Evolutionary conservation across 495 filamentous ascomycete genomes (phyloP).

Genomic region (Massariosphaeria phaeospora): DNA sequence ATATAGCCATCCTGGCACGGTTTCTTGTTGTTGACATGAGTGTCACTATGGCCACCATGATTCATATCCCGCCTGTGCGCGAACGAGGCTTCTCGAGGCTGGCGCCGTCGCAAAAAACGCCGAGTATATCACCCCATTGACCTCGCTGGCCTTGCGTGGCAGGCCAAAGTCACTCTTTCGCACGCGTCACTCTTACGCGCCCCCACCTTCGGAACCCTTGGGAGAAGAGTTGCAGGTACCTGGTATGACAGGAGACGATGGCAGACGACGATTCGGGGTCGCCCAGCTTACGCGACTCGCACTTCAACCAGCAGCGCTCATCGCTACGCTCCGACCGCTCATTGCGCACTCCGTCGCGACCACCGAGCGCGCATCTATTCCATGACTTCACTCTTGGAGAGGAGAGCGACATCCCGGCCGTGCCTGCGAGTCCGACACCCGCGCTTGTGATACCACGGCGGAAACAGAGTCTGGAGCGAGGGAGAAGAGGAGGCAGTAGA

Average conservation of each 20-base stretch:
- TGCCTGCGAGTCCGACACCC: slow-evolving; percentile 1
- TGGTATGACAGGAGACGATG: slow-evolving; percentile 7
- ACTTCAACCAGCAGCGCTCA: slow-evolving; percentile 32
- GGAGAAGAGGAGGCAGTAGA: neutral
- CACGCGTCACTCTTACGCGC: too few species aligned
- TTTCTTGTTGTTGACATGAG: neutral
- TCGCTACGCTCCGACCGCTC: slow-evolving; percentile 27
- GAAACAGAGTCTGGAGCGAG: slow-evolving; percentile 4
- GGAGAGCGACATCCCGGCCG: neutral
- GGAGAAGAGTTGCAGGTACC: too few species aligned
- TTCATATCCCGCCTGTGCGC: slow-evolving; percentile 12
- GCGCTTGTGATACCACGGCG: slow-evolving; percentile 2
- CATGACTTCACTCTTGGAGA: slow-evolving; percentile 16
- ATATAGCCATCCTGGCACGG: neutral
- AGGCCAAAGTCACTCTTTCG: too few species aligned
- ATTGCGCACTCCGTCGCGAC: slow-evolving; percentile 8
- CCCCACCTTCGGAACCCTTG: too few species aligned
- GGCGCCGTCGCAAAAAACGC: too few species aligned
- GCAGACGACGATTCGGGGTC: slow-evolving; percentile 24
- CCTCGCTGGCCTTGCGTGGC: too few species aligned
- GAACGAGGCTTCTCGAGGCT: too few species aligned
- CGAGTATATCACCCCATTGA: too few species aligned
- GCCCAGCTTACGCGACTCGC: slow-evolving; percentile 16
- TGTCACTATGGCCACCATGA: neutral
- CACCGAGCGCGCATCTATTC: slow-evolving; percentile 16